A percentile compares a stretch with the other conserved stretches of the same genome.
phyloP scores from a whole-genome alignment of 306 rosid genomes.

The Citrullus amarus region DNA sequence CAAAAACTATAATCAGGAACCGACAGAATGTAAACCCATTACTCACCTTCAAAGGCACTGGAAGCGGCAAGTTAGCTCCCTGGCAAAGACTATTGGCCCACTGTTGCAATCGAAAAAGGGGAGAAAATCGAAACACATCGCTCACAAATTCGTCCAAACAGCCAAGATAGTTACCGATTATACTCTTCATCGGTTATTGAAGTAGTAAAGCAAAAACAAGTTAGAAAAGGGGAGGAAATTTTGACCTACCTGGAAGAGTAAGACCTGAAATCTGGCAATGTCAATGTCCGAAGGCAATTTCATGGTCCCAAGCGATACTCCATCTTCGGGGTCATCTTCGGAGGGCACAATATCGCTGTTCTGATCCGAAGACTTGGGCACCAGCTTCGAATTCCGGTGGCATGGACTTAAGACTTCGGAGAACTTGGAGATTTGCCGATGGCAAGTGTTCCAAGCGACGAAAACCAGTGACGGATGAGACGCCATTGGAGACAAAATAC shows the following conservation, averaged over 20 bases:
- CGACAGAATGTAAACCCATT: neutral
- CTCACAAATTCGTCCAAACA: neutral
- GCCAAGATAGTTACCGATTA: neutral
- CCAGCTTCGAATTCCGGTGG: neutral
- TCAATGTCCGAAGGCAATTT: conserved; percentile 50
- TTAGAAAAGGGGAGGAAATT: neutral
- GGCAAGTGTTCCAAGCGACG: neutral
- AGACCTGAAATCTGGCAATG: conserved; percentile 48
- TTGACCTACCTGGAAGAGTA: conserved; percentile 58
- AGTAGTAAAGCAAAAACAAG: neutral
- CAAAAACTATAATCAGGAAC: neutral
- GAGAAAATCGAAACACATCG: neutral
- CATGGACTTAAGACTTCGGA: conserved; percentile 6
- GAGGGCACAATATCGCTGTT: conserved; percentile 17
- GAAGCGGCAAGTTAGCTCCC: conserved; percentile 87
- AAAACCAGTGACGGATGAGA: conserved; percentile 8
- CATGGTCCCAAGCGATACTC: conserved; percentile 79
- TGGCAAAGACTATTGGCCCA: conserved; percentile 94
- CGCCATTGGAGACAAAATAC: conserved; percentile 13
- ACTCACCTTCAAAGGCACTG: conserved; percentile 71
- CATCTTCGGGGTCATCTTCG: conserved; percentile 36
- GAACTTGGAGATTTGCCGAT: conserved; percentile 12
- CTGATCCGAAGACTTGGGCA: conserved; percentile 30
- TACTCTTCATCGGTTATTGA: neutral
- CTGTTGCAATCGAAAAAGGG: conserved; percentile 24